These are phyloP conservation scores for Arbutus unedo DNA, from an alignment of 148 eudicot genomes.

Conservation along the genomic window DNA sequence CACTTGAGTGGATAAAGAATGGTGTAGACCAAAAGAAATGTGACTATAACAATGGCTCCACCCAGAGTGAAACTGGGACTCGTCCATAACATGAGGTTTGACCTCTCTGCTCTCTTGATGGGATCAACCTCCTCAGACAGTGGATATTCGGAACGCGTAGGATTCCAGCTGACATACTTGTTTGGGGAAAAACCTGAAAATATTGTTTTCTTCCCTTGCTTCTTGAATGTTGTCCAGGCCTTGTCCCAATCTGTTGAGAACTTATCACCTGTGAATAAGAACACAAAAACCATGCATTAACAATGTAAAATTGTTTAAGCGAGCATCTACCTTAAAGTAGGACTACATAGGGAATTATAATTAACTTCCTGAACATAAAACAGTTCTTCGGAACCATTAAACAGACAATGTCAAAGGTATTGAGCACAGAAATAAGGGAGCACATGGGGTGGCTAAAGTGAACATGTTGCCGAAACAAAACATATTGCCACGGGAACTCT, in stretches of 20 bases:
- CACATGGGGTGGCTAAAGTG: not conserved
- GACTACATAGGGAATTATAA: not conserved
- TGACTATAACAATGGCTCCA: constrained; percentile 64
- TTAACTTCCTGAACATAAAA: not conserved
- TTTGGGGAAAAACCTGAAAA: constrained; percentile 57
- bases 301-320: not conserved
- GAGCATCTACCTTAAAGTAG: not conserved
- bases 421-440: not conserved
- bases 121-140: constrained; percentile 96
- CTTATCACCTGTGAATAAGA: constrained; percentile 41
- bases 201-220: constrained; percentile 60
- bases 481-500: not conserved
- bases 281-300: constrained; percentile 3
- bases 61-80: constrained; percentile 81
- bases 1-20: constrained; percentile 68
- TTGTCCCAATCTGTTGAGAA: constrained; percentile 87
- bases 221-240: constrained; percentile 92
- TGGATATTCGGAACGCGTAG: constrained; percentile 80
- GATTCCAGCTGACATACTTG: constrained; percentile 96
- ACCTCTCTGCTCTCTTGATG: constrained; percentile 83
- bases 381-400: not conserved
- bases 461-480: not conserved
- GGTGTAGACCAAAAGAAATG: constrained; percentile 72
- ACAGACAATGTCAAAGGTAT: not conserved
- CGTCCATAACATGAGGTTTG: constrained; percentile 89